Percentiles rank a stretch among this genome's conserved stretches.
Conservation (phyloP, 495 filamentous ascomycete species). For the Penicillium samsonianum region DNA sequence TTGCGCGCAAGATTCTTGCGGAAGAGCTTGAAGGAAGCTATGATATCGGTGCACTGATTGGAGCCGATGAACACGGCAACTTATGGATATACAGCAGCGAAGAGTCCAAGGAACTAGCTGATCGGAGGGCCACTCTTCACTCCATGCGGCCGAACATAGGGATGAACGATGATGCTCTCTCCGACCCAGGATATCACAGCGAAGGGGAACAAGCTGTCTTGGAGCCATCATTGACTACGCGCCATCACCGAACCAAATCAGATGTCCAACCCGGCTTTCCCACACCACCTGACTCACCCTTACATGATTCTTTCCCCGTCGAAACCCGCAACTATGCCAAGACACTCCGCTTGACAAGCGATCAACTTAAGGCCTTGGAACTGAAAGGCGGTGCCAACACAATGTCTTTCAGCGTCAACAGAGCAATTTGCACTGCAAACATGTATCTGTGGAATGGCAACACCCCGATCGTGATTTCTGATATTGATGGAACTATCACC, state of each 20-base stretch:
- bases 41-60: slow-evolving; percentile 93
- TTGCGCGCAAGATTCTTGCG: slow-evolving; percentile 92
- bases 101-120: slow-evolving; percentile 82
- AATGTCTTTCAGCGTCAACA: slow-evolving; percentile 95
- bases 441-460: slow-evolving; percentile 94
- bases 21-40: slow-evolving; percentile 94
- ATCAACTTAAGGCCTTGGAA: slow-evolving; percentile 85
- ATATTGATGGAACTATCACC: slow-evolving; percentile 98
- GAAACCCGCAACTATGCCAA: slow-evolving; percentile 92
- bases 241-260: slow-evolving; percentile 63
- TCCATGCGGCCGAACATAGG: slow-evolving; percentile 54
- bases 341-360: slow-evolving; percentile 92
- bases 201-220: slow-evolving; percentile 60
- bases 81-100: slow-evolving; percentile 99
- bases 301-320: slow-evolving; percentile 51
- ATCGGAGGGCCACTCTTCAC: slow-evolving; percentile 52
- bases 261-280: slow-evolving; percentile 67
- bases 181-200: slow-evolving; percentile 93
- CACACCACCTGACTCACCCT: slow-evolving; percentile 78
- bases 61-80: slow-evolving; percentile 91
- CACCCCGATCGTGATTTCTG: slow-evolving; percentile 91
- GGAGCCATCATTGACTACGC: slow-evolving; percentile 35
- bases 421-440: slow-evolving; percentile 82
- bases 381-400: slow-evolving; percentile 82
- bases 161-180: slow-evolving; percentile 76